Evolutionary conservation across 257 asterid genomes (phyloP).

Genomic region (Craterostigma plantagineum): DNA sequence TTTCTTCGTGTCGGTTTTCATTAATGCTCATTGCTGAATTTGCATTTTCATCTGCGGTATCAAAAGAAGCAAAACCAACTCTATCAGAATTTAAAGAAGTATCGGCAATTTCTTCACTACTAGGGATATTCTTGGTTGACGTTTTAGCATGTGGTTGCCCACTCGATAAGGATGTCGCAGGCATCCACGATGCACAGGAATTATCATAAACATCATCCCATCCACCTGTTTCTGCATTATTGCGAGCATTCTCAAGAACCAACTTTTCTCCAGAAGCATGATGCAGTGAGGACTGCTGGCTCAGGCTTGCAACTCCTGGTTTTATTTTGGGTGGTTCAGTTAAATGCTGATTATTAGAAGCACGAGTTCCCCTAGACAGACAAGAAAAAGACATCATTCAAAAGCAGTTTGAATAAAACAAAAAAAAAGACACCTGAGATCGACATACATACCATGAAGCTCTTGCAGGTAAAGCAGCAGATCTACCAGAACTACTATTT

Average conservation of each 20-base stretch:
- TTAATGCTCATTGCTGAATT: slow-evolving; percentile 34
- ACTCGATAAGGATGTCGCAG: too few species aligned
- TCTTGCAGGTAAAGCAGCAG: slow-evolving; percentile 84
- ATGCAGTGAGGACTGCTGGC: slow-evolving; percentile 18
- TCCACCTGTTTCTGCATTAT: too few species aligned
- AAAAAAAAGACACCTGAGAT: slow-evolving; percentile 5
- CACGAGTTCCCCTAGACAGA: slow-evolving; percentile 65
- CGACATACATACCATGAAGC: slow-evolving; percentile 58
- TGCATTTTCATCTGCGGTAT: slow-evolving; percentile 15
- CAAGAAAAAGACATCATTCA: slow-evolving; percentile 9
- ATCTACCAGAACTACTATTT: slow-evolving; percentile 76
- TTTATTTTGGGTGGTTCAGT: slow-evolving; percentile 27
- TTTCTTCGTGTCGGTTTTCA: slow-evolving; percentile 21
- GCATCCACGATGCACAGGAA: too few species aligned
- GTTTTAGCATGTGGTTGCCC: too few species aligned
- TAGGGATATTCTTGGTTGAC: slow-evolving; percentile 13
- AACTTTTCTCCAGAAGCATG: slow-evolving; percentile 6
- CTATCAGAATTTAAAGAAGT: slow-evolving; percentile 20
- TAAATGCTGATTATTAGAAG: slow-evolving; percentile 29
- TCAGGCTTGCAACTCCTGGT: slow-evolving; percentile 30
- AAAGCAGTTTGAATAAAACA: slow-evolving; percentile 3
- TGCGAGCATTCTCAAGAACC: too few species aligned
- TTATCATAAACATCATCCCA: too few species aligned
- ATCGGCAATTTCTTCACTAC: slow-evolving; percentile 13
- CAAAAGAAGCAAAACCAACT: slow-evolving; percentile 17